A percentile compares a stretch with the other conserved stretches of the same genome.
Conservation (phyloP, 495 filamentous ascomycete genomes). For the Gamarada debralockiae region DNA sequence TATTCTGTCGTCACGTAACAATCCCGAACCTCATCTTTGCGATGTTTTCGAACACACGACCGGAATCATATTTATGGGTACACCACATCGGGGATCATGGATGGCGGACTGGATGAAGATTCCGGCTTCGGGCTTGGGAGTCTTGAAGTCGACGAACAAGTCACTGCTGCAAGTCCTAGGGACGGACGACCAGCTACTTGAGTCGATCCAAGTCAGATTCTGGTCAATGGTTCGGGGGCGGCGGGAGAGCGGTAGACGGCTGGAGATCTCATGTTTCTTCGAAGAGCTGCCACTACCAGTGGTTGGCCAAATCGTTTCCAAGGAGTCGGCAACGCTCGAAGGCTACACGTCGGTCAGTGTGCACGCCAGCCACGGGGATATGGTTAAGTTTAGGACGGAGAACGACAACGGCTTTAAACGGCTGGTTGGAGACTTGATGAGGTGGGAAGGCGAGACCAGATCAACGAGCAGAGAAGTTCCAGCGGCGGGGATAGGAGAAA, state of each 20-base stretch:
- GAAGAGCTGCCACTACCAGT: conserved; percentile 19
- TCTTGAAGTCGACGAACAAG: conserved; percentile 24
- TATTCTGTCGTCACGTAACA: conserved; percentile 14
- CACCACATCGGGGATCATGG: conserved; percentile 12
- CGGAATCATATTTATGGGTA: conserved; percentile 18
- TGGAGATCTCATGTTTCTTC: conserved; percentile 27
- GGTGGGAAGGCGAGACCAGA: conserved; percentile 16
- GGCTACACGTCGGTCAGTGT: conserved; percentile 29
- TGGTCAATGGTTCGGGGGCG: conserved; percentile 19
- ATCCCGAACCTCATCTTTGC: conserved; percentile 10
- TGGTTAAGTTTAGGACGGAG: conserved; percentile 33
- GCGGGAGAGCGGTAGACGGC: conserved; percentile 5
- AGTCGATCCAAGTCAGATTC: conserved; percentile 20
- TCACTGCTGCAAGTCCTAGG: conserved; percentile 17
- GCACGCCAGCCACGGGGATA: conserved; percentile 35
- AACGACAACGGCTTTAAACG: conserved; percentile 35
- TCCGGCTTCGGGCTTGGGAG: conserved; percentile 16
- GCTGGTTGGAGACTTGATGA: conserved; percentile 26
- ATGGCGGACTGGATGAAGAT: conserved; percentile 20
- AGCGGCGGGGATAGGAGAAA: conserved; percentile 12
- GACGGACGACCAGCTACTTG: conserved; percentile 20
- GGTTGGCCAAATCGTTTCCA: conserved; percentile 13
- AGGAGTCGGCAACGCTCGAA: conserved; percentile 17
- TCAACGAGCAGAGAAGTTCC: conserved; percentile 16
- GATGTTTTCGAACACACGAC: conserved; percentile 9